Evolutionary conservation across 441 rosid genomes (phyloP).

Genomic region (Gossypium schwendimanii): DNA sequence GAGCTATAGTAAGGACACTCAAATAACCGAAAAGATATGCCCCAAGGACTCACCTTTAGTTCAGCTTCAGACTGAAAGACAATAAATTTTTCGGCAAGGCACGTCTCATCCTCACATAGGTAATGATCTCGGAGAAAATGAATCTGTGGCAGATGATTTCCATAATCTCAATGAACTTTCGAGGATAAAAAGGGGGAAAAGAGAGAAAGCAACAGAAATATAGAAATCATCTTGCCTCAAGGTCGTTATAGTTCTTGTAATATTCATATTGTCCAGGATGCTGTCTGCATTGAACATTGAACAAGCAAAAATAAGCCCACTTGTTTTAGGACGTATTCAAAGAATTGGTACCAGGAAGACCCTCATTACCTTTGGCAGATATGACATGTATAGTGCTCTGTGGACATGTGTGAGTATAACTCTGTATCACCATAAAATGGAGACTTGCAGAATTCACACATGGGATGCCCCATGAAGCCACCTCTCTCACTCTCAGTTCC

Average conservation of each 20-base stretch:
- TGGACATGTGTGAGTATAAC: conserved; percentile 79
- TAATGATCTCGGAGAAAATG: conserved; percentile 85
- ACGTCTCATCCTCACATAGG: conserved; percentile 86
- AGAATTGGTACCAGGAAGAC: not conserved
- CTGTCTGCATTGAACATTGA: conserved; percentile 47
- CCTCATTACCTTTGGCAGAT: conserved; percentile 69
- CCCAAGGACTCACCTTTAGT: conserved; percentile 58
- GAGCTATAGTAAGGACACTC: conserved; percentile 3
- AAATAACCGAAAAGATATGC: not conserved
- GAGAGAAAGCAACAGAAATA: conserved; percentile 1
- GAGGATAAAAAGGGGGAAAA: not conserved
- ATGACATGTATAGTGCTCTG: conserved; percentile 85
- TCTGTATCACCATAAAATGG: conserved; percentile 94
- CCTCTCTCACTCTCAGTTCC: conserved; percentile 94
- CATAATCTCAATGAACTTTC: not conserved
- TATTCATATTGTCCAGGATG: conserved; percentile 88
- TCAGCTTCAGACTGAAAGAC: conserved; percentile 82
- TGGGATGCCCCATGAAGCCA: conserved; percentile 91
- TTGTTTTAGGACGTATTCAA: not conserved
- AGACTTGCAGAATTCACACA: conserved; percentile 75
- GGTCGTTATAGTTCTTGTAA: conserved; percentile 79
- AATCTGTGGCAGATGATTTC: conserved; percentile 39
- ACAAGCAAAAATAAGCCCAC: not conserved
- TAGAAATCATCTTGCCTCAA: conserved; percentile 50
- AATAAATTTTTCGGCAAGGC: conserved; percentile 80